Conservation (phyloP, 2,329 filamentous ascomycete genomes). For the Zymoseptoria ardabiliae region DNA sequence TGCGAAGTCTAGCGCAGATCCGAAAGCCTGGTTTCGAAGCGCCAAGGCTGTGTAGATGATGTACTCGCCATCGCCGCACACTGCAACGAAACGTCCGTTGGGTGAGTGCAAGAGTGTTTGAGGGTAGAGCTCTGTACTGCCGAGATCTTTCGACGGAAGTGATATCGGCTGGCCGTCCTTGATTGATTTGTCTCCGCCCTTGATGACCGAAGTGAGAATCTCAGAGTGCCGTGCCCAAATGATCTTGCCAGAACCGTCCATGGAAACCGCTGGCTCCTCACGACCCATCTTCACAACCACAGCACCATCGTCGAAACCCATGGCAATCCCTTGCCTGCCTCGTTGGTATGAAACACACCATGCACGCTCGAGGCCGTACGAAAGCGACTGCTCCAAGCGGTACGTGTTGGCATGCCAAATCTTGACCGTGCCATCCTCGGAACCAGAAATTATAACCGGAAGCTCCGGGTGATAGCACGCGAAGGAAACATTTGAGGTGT, state of each 20-base stretch:
- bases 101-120: conserved; percentile 93
- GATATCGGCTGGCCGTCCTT: conserved; percentile 86
- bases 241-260: conserved; percentile 92
- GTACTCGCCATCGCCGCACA: conserved; percentile 95
- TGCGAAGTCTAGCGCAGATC: conserved; percentile 88
- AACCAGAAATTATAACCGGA: conserved; percentile 94
- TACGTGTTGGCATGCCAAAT: conserved; percentile 99
- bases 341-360: conserved; percentile 98
- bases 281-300: conserved; percentile 97
- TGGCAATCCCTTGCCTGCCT: conserved; percentile 86
- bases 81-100: conserved; percentile 81
- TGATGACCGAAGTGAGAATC: conserved; percentile 90
- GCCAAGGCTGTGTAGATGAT: conserved; percentile 97
- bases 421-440: conserved; percentile 93
- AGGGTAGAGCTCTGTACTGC: conserved; percentile 93
- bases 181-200: conserved; percentile 71
- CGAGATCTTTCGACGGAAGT: conserved; percentile 86
- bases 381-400: conserved; percentile 87
- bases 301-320: conserved; percentile 95
- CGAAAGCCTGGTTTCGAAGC: conserved; percentile 96
- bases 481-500: conserved; percentile 97
- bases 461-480: conserved; percentile 96
- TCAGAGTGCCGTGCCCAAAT: conserved; percentile 96
- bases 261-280: conserved; percentile 94
- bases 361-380: conserved; percentile 89